A percentile compares a stretch with the other conserved stretches of the same genome.
Evolutionary conservation across 345 rosid genomes (phyloP).

Genomic region (Hypericum androsaemum): DNA sequence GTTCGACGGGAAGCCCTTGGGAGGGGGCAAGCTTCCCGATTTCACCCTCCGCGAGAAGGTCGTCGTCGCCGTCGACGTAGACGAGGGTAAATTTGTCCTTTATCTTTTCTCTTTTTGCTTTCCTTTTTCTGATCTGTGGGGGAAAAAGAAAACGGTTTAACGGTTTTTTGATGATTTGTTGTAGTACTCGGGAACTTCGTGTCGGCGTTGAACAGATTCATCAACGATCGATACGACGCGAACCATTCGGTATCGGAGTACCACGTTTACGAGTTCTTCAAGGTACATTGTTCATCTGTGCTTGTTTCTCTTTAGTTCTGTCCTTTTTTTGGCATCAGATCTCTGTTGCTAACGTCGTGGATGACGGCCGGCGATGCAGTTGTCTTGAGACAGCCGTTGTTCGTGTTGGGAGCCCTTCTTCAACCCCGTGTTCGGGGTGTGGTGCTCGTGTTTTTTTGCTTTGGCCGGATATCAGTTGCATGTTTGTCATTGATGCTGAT

Average conservation of each 20-base stretch:
- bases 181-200: constrained; percentile 89
- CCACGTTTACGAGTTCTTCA: constrained; percentile 91
- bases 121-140: too few relatives aligned
- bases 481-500: too few relatives aligned
- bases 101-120: too few relatives aligned
- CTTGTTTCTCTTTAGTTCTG: neutral
- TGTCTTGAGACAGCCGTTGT: too few relatives aligned
- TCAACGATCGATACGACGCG: constrained; percentile 68
- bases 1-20: constrained; percentile 24
- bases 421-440: too few relatives aligned
- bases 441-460: too few relatives aligned
- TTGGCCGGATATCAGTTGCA: too few relatives aligned
- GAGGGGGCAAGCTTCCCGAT: constrained; percentile 20
- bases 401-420: too few relatives aligned
- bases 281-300: constrained; percentile 35
- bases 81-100: constrained; percentile 48
- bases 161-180: constrained; percentile 8
- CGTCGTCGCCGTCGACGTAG: constrained; percentile 88
- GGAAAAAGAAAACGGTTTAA: too few relatives aligned
- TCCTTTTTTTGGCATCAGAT: neutral
- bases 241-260: constrained; percentile 82
- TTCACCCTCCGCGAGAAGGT: constrained; percentile 36
- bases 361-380: too few relatives aligned
- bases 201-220: constrained; percentile 85
- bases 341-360: neutral